These are phyloP conservation scores for Rhexocercosporidium sp. DNA, from an alignment of 2,329 filamentous ascomycete genomes.

Conservation along the genomic window DNA sequence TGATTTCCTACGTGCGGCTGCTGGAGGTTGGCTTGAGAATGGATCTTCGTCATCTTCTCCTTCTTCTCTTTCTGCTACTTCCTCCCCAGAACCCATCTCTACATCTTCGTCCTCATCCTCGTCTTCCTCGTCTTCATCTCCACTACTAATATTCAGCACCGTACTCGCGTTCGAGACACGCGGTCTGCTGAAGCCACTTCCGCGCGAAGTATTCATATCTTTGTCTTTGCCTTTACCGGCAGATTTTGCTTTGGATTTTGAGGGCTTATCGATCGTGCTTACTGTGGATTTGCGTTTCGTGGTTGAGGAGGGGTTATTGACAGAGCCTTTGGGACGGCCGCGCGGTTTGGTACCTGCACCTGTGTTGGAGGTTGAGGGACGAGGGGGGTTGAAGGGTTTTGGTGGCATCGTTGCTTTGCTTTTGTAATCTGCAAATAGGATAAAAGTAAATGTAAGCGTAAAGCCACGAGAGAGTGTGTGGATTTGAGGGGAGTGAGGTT, in stretches of 20 bases:
- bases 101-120: slow-evolving; percentile 11
- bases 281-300: slow-evolving; percentile 14
- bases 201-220: neutral
- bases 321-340: slow-evolving; percentile 23
- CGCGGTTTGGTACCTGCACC: slow-evolving; percentile 15
- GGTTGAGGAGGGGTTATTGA: slow-evolving; percentile 4
- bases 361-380: slow-evolving; percentile 25
- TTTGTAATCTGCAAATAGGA: neutral
- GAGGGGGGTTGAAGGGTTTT: slow-evolving; percentile 42
- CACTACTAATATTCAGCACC: slow-evolving; percentile 5
- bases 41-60: slow-evolving; percentile 12
- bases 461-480: neutral
- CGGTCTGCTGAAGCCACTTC: slow-evolving; percentile 1
- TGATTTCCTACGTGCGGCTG: neutral
- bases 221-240: neutral
- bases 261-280: neutral
- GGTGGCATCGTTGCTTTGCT: slow-evolving; percentile 34
- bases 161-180: slow-evolving; percentile 14
- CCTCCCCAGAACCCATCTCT: slow-evolving; percentile 1
- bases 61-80: slow-evolving; percentile 1
- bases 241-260: slow-evolving; percentile 9
- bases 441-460: no score
- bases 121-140: slow-evolving; percentile 13
- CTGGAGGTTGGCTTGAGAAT: slow-evolving; percentile 7
- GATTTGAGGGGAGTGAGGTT: neutral